These are phyloP conservation scores for Chaetomiaceae sp. DNA, from an alignment of 2,329 filamentous ascomycete genomes.

Conservation along the genomic window DNA sequence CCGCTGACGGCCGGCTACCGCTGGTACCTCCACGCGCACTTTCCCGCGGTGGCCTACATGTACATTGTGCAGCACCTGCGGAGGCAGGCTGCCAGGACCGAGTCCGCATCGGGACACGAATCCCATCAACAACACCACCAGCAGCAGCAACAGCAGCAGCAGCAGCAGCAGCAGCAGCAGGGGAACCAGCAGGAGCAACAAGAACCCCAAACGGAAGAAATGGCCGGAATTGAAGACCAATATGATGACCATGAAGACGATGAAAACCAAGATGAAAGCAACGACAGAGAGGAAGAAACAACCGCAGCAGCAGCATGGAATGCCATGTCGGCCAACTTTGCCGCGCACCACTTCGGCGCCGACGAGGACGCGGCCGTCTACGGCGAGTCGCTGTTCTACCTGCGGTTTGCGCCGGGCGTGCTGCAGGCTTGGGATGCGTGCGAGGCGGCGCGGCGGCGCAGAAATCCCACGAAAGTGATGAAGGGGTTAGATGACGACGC, in stretches of 20 bases:
- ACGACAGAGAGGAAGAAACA: too few species aligned
- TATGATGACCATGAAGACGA: too few species aligned
- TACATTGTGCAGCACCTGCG: conserved; percentile 35
- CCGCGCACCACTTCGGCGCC: conserved; percentile 9
- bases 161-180: too few species aligned
- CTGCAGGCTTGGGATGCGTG: conserved; percentile 8
- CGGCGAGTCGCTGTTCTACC: background rate
- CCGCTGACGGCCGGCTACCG: conserved; percentile 31
- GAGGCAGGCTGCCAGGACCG: too few species aligned
- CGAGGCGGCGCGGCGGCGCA: background rate
- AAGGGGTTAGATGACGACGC: background rate
- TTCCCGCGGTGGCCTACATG: conserved; percentile 39
- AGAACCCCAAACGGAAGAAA: too few species aligned
- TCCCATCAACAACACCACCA: conserved; percentile 23
- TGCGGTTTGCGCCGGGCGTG: background rate
- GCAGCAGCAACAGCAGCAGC: background rate
- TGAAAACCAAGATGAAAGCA: too few species aligned
- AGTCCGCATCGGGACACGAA: too few species aligned
- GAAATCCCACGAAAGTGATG: too few species aligned
- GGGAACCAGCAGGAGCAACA: too few species aligned
- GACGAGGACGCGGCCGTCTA: background rate
- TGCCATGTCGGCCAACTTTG: conserved; percentile 31
- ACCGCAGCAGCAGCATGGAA: conserved; percentile 29
- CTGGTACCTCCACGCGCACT: conserved; percentile 36
- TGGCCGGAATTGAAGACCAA: too few species aligned